Evolutionary conservation across 169 alveolate genomes (phyloP).

Genomic region (Plasmodium ovale): DNA sequence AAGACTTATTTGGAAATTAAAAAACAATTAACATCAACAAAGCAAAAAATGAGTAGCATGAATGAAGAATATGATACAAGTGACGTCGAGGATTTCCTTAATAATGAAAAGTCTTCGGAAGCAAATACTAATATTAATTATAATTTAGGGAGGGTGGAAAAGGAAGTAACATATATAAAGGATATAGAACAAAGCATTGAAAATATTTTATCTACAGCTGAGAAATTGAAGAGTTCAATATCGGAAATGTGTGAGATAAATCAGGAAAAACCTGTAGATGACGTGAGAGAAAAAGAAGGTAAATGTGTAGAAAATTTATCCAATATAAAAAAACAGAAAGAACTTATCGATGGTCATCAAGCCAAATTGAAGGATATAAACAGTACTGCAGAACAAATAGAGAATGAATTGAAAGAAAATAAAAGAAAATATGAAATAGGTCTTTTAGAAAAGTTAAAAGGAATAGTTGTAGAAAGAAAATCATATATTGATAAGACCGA

Average conservation of each 20-base stretch:
- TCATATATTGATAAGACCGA: not conserved
- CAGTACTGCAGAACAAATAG: not conserved
- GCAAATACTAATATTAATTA: not conserved
- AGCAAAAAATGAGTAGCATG: not conserved
- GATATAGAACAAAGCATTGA: not conserved
- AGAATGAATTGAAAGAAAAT: not conserved
- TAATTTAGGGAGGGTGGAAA: too few species aligned
- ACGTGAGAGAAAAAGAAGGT: not conserved
- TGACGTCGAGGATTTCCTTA: not conserved
- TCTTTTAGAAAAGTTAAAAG: conserved; percentile 1
- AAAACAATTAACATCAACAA: too few species aligned
- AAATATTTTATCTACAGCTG: not conserved
- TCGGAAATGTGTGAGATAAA: not conserved
- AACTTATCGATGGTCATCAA: not conserved
- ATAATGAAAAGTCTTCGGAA: not conserved
- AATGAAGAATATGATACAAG: not conserved
- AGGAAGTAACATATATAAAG: too few species aligned
- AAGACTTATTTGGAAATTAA: not conserved
- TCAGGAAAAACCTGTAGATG: not conserved
- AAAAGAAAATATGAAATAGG: conserved; percentile 6
- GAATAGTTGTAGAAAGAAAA: not conserved
- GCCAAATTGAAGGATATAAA: not conserved
- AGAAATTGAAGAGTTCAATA: too few species aligned
- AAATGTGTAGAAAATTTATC: not conserved
- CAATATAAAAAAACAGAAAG: not conserved